These are phyloP conservation scores for Mariannaea sp. DNA, from an alignment of 2,329 filamentous ascomycete species.

Conservation along the genomic window DNA sequence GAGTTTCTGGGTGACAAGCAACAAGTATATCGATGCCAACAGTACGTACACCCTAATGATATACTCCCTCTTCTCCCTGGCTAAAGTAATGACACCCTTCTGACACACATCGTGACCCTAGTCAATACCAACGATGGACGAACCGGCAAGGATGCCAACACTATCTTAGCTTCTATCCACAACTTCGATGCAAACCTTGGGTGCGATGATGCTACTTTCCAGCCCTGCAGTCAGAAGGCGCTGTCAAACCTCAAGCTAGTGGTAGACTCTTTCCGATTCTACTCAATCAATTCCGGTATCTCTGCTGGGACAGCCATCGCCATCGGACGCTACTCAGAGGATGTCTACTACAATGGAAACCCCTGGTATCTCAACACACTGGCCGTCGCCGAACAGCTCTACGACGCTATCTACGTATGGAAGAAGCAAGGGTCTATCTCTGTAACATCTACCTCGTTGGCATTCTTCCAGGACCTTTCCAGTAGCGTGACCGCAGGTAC, in stretches of 20 bases:
- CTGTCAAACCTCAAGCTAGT: conserved; percentile 78
- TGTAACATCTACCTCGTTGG: conserved; percentile 66
- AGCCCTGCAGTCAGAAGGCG: conserved; percentile 72
- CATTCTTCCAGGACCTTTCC: conserved; percentile 73
- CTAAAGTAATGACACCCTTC: too few relatives aligned
- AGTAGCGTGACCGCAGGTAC: conserved; percentile 64
- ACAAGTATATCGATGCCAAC: conserved; percentile 70
- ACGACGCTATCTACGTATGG: conserved; percentile 77
- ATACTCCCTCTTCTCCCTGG: too few relatives aligned
- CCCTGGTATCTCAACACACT: conserved; percentile 81
- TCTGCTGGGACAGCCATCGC: conserved; percentile 62
- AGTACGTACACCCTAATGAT: conserved; percentile 45
- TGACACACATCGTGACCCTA: too few relatives aligned
- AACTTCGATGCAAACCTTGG: conserved; percentile 69
- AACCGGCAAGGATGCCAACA: conserved; percentile 73
- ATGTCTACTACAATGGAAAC: conserved; percentile 77
- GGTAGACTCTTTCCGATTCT: conserved; percentile 77
- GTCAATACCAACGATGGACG: conserved; percentile 65
- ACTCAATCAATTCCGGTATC: conserved; percentile 70
- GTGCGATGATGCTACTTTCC: conserved; percentile 75
- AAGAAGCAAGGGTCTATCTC: conserved; percentile 64
- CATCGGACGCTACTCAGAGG: conserved; percentile 72
- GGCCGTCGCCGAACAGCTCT: conserved; percentile 79
- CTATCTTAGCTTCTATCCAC: conserved; percentile 68
- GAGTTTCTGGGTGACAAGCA: conserved; percentile 68